Conservation (phyloP, 345 rosid genomes). For the Ceriops tagal region DNA sequence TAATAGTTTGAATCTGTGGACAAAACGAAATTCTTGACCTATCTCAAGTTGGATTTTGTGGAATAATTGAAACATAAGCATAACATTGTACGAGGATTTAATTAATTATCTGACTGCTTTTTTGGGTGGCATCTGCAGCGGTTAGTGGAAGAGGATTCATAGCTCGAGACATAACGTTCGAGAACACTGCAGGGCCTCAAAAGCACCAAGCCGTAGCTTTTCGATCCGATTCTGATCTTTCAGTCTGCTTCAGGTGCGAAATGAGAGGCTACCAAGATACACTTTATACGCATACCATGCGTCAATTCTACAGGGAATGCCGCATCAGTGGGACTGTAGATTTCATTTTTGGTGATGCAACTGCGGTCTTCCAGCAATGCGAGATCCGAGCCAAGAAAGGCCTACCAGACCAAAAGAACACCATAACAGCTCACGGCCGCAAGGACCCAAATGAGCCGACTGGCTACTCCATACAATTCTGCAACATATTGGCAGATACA, state of each 20-base stretch:
- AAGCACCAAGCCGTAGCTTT: conserved; percentile 46
- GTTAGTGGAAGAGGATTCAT: conserved; percentile 39
- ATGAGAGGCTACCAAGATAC: conserved; percentile 38
- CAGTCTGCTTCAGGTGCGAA: conserved; percentile 30
- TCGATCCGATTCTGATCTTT: conserved; percentile 38
- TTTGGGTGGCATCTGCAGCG: conserved; percentile 19
- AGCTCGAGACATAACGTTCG: conserved; percentile 32
- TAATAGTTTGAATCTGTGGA: no score
- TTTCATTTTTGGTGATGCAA: conserved; percentile 39
- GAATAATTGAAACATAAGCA: background rate
- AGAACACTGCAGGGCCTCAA: conserved; percentile 38
- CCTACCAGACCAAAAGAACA: conserved; percentile 33
- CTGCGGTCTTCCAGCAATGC: conserved; percentile 37
- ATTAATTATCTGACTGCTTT: background rate
- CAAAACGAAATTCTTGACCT: no score
- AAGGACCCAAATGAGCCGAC: conserved; percentile 33
- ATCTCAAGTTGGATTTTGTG: background rate
- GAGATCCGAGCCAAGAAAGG: conserved; percentile 22
- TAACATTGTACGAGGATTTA: background rate
- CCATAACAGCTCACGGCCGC: conserved; percentile 40
- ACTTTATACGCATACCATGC: conserved; percentile 33
- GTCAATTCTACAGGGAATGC: conserved; percentile 40
- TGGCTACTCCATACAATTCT: conserved; percentile 34
- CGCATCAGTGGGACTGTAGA: conserved; percentile 35
- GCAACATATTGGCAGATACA: conserved; percentile 27